These are phyloP conservation scores for Capsicum pubescens DNA, from an alignment of 257 asterid genomes.

Conservation along the genomic window DNA sequence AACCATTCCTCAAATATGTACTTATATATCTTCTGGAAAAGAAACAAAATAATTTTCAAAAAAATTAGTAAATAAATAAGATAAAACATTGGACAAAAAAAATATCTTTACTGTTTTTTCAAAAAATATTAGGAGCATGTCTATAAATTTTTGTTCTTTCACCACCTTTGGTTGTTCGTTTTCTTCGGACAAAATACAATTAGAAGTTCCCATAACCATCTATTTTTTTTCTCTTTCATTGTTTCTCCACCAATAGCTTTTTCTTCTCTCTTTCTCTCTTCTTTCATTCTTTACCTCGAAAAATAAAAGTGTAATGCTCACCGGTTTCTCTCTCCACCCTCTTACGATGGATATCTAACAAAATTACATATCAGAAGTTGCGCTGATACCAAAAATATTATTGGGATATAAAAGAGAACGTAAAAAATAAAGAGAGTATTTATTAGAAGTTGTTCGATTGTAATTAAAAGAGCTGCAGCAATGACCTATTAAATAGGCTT, in stretches of 20 bases:
- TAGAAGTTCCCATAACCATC: constrained; percentile 21
- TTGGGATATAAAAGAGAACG: too few relatives aligned
- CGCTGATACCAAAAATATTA: too few relatives aligned
- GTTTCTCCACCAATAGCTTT: constrained; percentile 39
- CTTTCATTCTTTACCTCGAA: constrained; percentile 30
- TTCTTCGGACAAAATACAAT: neutral
- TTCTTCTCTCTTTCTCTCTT: constrained; percentile 34
- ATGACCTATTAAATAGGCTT: too few relatives aligned
- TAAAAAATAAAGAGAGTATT: too few relatives aligned
- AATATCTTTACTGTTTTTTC: neutral
- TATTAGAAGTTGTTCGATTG: too few relatives aligned
- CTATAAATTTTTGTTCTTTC: neutral
- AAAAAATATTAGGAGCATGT: neutral
- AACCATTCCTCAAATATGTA: neutral
- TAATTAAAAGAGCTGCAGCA: too few relatives aligned
- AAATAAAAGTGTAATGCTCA: constrained; percentile 39
- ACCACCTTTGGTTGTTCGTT: constrained; percentile 12
- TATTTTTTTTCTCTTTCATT: neutral
- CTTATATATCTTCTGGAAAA: neutral
- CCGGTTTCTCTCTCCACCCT: constrained; percentile 50
- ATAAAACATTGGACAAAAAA: neutral
- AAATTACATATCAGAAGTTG: constrained; percentile 19
- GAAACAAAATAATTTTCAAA: neutral
- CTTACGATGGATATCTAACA: constrained; percentile 45
- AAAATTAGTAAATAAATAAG: neutral